Conservation (phyloP, 495 filamentous ascomycete species). For the Rhypophila decipiens region DNA sequence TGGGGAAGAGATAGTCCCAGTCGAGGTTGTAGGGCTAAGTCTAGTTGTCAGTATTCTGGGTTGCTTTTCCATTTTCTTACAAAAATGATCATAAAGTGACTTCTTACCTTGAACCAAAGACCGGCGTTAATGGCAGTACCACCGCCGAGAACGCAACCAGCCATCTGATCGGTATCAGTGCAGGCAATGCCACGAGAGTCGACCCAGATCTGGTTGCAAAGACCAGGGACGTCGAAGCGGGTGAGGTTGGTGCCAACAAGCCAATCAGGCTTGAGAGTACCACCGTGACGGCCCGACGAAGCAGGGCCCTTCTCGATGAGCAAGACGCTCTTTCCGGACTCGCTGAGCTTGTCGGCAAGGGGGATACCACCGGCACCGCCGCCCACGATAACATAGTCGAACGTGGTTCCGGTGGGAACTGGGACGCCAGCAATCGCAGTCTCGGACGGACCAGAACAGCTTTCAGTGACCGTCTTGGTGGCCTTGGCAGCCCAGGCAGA, state of each 20-base stretch:
- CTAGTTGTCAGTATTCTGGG: neutral
- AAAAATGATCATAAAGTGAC: too few relatives aligned
- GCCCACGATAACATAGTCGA: conserved; percentile 65
- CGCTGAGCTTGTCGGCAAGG: conserved; percentile 56
- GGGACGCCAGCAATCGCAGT: conserved; percentile 27
- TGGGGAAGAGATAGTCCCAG: conserved; percentile 69
- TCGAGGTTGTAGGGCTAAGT: conserved; percentile 48
- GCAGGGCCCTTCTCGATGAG: conserved; percentile 61
- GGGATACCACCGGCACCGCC: conserved; percentile 61
- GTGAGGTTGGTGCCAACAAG: conserved; percentile 61
- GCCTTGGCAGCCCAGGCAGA: conserved; percentile 43
- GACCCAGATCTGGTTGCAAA: conserved; percentile 65
- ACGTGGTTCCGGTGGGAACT: conserved; percentile 41
- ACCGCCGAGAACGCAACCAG: conserved; percentile 71
- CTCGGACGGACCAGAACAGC: conserved; percentile 23
- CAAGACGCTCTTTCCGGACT: conserved; percentile 56
- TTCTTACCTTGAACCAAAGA: conserved; percentile 48
- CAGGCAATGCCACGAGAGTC: conserved; percentile 59
- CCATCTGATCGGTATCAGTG: conserved; percentile 64
- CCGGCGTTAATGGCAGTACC: conserved; percentile 71
- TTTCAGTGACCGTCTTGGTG: conserved; percentile 30
- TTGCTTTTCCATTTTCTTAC: too few relatives aligned
- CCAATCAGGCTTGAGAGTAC: conserved; percentile 54
- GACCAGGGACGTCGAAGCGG: conserved; percentile 72
- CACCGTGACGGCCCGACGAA: conserved; percentile 53